Base-by-base conservation (phyloP, 768 basidiomycete genomes). In the Lactifluus volemus region DNA sequence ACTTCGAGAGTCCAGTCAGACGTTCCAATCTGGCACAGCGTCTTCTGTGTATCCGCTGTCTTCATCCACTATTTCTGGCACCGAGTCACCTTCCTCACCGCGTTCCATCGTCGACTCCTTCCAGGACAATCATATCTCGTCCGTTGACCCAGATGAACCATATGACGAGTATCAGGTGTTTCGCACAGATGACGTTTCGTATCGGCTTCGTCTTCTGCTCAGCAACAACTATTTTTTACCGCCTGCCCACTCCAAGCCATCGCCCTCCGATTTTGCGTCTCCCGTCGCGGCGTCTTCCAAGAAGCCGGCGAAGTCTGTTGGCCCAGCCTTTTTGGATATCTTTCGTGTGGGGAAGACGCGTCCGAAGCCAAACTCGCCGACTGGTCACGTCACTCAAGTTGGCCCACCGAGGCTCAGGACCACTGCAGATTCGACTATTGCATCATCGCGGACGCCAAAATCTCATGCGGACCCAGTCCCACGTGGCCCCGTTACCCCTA, bases 221-320 rank as follows among this genome's bases (percentile, higher is more conserved):
- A 88, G 86, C 71, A 93, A 93, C 73, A 92, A 79, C 68, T 93
- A 93, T 70, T 93, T 89, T 69, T 83, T 93, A 41, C 91, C 91
- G 4, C 92, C 91, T 10, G 90, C 91, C 0, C 91, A 93, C 68
- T 79, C 84, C 45, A 93, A 93, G 68, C 91, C 91, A 2, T 82
- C 81, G 10, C 80, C 84, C 2, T 77, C 85, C 30, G 83, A 87
- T 54, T 81, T 91, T 61, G 79, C 81, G 17, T 72, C 79, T 2
- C 71, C 77, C 2, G 63, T 65, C 36, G 53, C 63, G 12, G 50
- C 73, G 38, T 61, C 75, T 34, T 74, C 77, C 60, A 88, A 83
- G 70, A 77, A 76, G 51, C 68, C 76, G 1, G 65, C 73, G 70
- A 81, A 71, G 65, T 68, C 77, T 9, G 72, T 79, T n/a, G 77